A percentile compares a stretch with the other conserved stretches of the same genome.
phyloP scores from a whole-genome alignment of 163 green algal genomes.

The Scenedesmus sp. region DNA sequence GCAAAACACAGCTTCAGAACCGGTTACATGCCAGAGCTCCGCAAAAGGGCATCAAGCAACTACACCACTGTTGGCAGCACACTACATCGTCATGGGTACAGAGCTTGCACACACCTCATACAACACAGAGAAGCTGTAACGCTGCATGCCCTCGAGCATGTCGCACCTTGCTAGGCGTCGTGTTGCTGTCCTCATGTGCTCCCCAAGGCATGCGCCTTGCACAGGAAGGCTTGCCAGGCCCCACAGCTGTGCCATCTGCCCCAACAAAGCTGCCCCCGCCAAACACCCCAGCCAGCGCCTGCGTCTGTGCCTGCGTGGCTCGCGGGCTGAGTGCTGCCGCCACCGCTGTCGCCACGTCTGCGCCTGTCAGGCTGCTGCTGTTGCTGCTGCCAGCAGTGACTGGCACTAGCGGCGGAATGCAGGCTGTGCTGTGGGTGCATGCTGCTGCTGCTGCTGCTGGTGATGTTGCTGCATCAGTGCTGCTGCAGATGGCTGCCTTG shows the following conservation, averaged over 20 bases:
- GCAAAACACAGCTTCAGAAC: too few species aligned
- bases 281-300: constrained; percentile 42
- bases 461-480: neutral
- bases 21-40: too few species aligned
- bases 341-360: constrained; percentile 19
- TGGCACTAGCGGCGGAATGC: neutral
- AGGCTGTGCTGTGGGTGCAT: neutral
- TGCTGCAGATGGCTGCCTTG: constrained; percentile 40
- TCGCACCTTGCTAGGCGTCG: neutral
- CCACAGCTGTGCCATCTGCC: neutral
- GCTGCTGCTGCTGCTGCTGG: neutral
- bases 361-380: constrained; percentile 9
- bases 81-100: too few species aligned
- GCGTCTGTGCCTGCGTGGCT: constrained; percentile 33
- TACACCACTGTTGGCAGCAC: too few species aligned
- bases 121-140: too few species aligned
- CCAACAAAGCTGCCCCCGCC: neutral
- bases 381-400: neutral
- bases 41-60: too few species aligned
- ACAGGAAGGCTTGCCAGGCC: neutral
- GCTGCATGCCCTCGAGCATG: too few species aligned
- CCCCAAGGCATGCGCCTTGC: constrained; percentile 23
- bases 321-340: constrained; percentile 34
- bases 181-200: neutral
- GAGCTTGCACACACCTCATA: too few species aligned